Percentiles rank a stretch among this genome's conserved stretches.
Evolutionary conservation across 78 protist species (phyloP).

Genomic region (Pigoraptor vietnamica): DNA sequence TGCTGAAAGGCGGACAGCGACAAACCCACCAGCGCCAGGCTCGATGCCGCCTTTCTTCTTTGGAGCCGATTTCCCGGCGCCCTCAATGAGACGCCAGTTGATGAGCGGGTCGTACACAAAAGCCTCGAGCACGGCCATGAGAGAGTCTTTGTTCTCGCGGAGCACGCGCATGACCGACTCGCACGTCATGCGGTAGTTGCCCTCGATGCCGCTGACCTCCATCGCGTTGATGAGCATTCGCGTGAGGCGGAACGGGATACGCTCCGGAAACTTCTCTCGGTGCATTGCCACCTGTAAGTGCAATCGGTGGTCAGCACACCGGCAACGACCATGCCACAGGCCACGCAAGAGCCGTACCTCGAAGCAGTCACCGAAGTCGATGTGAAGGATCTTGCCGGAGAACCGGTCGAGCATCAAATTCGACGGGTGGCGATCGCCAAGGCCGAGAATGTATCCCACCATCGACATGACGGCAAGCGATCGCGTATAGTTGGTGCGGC

Average conservation of each 20-base stretch:
- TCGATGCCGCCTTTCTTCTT: not conserved
- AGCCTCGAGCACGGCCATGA: conserved; percentile 99
- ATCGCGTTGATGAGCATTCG: conserved; percentile 97
- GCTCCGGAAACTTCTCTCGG: conserved; percentile 96
- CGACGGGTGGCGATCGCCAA: conserved; percentile 95
- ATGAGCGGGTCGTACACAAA: conserved; percentile 99
- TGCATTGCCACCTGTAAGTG: conserved; percentile 80
- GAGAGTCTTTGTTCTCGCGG: conserved; percentile 82
- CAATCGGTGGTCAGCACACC: not conserved
- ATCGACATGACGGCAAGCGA: conserved; percentile 92
- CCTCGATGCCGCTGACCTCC: conserved; percentile 96
- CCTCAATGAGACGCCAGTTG: conserved; percentile 89
- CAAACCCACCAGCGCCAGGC: not conserved
- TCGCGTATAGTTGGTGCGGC: conserved; percentile 81
- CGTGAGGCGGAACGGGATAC: conserved; percentile 98
- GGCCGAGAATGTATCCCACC: conserved; percentile 93
- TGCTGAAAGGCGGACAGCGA: too few species aligned
- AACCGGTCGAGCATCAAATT: conserved; percentile 92
- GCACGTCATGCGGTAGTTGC: conserved; percentile 91
- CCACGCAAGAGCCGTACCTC: conserved; percentile 40
- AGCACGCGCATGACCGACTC: conserved; percentile 91
- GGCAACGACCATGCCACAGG: not conserved
- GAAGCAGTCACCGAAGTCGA: conserved; percentile 98
- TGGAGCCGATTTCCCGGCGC: not conserved
- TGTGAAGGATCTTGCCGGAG: conserved; percentile 85